Conservation (phyloP, 441 rosid genomes). For the Erysimum cheiri region DNA sequence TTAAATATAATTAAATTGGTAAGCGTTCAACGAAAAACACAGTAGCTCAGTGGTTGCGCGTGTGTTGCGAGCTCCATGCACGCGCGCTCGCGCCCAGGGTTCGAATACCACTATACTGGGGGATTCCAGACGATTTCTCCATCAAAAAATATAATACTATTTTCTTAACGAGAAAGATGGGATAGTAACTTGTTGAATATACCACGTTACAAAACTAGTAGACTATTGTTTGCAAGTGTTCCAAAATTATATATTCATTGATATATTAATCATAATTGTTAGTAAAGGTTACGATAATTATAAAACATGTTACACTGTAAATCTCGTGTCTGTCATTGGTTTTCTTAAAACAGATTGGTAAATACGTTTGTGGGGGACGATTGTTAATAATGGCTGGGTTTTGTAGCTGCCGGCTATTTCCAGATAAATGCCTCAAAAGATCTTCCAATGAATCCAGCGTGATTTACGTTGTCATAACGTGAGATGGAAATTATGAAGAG, state of each 20-base stretch:
- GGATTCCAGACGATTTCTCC: too few species aligned
- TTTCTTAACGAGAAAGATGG: not conserved
- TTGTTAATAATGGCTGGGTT: slow-evolving; percentile 20
- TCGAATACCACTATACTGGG: too few species aligned
- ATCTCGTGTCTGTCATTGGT: slow-evolving; percentile 6
- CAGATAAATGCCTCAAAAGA: slow-evolving; percentile 9
- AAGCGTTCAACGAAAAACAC: too few species aligned
- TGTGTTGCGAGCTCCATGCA: too few species aligned
- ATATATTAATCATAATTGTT: too few species aligned
- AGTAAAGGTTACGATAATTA: not conserved
- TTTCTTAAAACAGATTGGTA: slow-evolving; percentile 18
- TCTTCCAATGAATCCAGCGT: slow-evolving; percentile 23
- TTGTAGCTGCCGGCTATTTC: slow-evolving; percentile 33
- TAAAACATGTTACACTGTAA: not conserved
- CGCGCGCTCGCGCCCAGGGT: too few species aligned
- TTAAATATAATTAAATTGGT: too few species aligned
- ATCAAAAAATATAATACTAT: not conserved
- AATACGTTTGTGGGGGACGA: not conserved
- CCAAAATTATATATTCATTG: not conserved
- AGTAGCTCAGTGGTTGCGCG: too few species aligned
- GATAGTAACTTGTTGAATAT: not conserved
- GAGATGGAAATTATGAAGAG: not conserved
- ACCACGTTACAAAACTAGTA: not conserved
- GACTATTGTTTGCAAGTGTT: not conserved
- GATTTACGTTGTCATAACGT: slow-evolving; percentile 33